These are phyloP conservation scores for Ceratobasidium sp. DNA, from an alignment of 1,284 basidiomycete genomes.

Conservation along the genomic window DNA sequence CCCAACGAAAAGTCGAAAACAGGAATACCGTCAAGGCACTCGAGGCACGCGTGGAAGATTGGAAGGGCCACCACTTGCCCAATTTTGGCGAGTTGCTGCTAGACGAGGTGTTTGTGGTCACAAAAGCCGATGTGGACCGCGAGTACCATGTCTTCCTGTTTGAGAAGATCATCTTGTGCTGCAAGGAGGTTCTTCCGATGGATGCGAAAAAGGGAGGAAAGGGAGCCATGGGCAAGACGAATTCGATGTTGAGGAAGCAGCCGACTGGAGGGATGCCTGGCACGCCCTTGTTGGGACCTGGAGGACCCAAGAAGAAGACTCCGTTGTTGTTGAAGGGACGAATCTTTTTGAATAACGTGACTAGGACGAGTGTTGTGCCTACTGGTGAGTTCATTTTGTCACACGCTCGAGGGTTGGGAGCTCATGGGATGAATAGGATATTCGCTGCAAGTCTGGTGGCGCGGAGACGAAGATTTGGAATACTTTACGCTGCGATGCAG, in stretches of 20 bases:
- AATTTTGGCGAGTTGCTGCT: conserved; percentile 93
- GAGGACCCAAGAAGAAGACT: conserved; percentile 74
- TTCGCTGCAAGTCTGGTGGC: conserved; percentile 86
- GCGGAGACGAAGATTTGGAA: conserved; percentile 90
- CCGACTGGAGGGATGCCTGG: conserved; percentile 48
- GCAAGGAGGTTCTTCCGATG: conserved; percentile 77
- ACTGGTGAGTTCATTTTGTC: neutral
- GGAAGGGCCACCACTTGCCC: conserved; percentile 97
- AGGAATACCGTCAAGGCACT: conserved; percentile 87
- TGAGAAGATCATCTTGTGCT: conserved; percentile 98
- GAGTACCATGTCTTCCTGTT: conserved; percentile 99
- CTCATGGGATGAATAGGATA: conserved; percentile 47
- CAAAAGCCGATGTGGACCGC: conserved; percentile 94
- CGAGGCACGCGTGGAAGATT: conserved; percentile 92
- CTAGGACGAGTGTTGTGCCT: conserved; percentile 64
- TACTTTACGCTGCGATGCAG: conserved; percentile 94
- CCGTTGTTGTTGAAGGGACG: conserved; percentile 93
- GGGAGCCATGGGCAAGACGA: conserved; percentile 72
- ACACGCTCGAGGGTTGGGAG: neutral
- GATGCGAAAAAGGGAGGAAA: conserved; percentile 50
- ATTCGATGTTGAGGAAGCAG: conserved; percentile 75
- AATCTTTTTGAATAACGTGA: conserved; percentile 97
- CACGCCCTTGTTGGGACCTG: conserved; percentile 49
- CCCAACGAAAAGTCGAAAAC: conserved; percentile 87
- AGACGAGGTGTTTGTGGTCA: conserved; percentile 95